These are phyloP conservation scores for Guadua angustifolia DNA, from an alignment of 176 grass and related monocot species.

Conservation along the genomic window DNA sequence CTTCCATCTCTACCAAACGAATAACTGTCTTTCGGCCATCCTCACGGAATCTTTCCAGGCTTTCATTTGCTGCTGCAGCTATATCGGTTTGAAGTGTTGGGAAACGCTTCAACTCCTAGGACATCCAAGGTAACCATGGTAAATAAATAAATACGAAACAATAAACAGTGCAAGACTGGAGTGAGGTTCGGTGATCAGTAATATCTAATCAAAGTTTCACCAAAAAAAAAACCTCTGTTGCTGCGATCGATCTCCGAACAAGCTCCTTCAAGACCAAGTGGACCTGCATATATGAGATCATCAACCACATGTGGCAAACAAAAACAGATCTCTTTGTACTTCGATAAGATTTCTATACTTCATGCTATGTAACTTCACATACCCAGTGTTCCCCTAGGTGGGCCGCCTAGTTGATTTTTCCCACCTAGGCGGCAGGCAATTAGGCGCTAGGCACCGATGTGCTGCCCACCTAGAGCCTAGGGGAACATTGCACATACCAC, in stretches of 20 bases:
- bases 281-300: constrained; percentile 65
- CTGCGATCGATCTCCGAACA: constrained; percentile 83
- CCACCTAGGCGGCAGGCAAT: too few relatives aligned
- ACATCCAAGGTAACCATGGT: constrained; percentile 27
- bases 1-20: constrained; percentile 96
- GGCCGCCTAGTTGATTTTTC: too few relatives aligned
- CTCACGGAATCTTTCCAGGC: constrained; percentile 93
- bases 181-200: background rate
- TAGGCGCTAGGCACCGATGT: too few relatives aligned
- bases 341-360: background rate
- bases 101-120: constrained; percentile 95
- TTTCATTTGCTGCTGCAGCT: constrained; percentile 94
- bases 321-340: background rate
- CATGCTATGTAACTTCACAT: background rate
- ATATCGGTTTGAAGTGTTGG: constrained; percentile 97
- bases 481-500: background rate
- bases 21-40: constrained; percentile 92
- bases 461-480: too few relatives aligned
- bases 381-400: background rate
- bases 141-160: background rate
- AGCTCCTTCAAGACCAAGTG: constrained; percentile 98
- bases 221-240: constrained; percentile 73
- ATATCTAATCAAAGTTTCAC: background rate
- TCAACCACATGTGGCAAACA: constrained; percentile 8
- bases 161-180: constrained; percentile 8